These are phyloP conservation scores for Abrus pulchellus DNA, from an alignment of 306 rosid genomes.

Conservation along the genomic window DNA sequence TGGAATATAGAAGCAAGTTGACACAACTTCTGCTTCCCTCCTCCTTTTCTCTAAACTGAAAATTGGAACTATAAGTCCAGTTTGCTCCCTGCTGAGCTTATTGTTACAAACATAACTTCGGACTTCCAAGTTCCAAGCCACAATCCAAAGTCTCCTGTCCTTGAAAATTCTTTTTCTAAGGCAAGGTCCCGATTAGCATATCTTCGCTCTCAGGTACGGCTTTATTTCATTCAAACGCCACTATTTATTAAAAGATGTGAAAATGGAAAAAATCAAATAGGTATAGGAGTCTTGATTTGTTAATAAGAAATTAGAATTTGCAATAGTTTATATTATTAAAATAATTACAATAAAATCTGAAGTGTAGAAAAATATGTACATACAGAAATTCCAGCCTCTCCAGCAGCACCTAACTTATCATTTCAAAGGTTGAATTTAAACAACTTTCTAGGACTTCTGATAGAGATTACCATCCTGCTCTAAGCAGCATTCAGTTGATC, in stretches of 20 bases:
- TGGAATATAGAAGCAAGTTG: constrained; percentile 40
- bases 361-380: neutral
- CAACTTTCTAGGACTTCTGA: neutral
- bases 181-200: neutral
- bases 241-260: neutral
- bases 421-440: no score
- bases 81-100: neutral
- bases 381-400: neutral
- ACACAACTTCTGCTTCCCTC: constrained; percentile 15
- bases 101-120: no score
- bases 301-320: neutral
- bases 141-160: neutral
- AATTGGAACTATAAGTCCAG: neutral
- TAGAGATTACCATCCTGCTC: neutral
- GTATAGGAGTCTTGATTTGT: neutral
- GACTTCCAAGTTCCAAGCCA: neutral
- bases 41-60: constrained; percentile 18
- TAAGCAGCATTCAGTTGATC: no score
- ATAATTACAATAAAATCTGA: neutral
- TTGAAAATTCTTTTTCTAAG: neutral
- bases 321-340: neutral
- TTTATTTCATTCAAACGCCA: neutral
- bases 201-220: neutral
- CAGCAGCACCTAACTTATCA: neutral
- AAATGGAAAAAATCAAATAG: neutral